Conservation (phyloP, 2,329 filamentous ascomycete species). For the Aspergillus pseudoglaucus region DNA sequence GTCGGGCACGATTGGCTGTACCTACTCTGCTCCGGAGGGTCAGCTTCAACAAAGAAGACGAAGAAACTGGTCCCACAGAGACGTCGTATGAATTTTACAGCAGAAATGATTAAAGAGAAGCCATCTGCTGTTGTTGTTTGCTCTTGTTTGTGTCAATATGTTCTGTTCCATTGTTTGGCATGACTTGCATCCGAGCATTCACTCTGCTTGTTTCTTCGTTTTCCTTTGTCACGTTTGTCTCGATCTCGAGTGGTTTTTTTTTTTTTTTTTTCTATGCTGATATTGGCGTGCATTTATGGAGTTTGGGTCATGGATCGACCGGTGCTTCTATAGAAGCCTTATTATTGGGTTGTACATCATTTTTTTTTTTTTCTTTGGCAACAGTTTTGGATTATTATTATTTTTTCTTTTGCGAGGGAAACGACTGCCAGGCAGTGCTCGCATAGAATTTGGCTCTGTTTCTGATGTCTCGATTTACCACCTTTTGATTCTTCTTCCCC, state of each 20-base stretch:
- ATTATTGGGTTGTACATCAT: slow-evolving; percentile 5
- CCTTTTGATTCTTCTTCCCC: slow-evolving; percentile 11
- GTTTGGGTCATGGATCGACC: slow-evolving; percentile 19
- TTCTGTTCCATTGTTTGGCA: background rate
- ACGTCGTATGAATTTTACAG: slow-evolving; percentile 34
- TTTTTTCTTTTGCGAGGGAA: slow-evolving; percentile 10
- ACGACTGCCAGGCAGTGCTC: slow-evolving; percentile 10
- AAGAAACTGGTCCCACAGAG: slow-evolving; percentile 29
- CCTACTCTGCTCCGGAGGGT: slow-evolving; percentile 32
- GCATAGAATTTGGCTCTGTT: slow-evolving; percentile 9
- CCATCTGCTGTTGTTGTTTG: slow-evolving; percentile 5
- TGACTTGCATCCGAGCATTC: background rate
- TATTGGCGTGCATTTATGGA: slow-evolving; percentile 17
- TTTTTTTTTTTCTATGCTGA: slow-evolving; percentile 6
- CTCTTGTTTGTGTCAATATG: slow-evolving; percentile 15
- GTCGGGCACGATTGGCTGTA: slow-evolving; percentile 27
- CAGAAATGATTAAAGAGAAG: slow-evolving; percentile 23
- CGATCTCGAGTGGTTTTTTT: background rate
- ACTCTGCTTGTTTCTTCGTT: slow-evolving; percentile 2
- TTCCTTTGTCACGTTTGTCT: slow-evolving; percentile 1
- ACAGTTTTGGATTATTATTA: slow-evolving; percentile 6
- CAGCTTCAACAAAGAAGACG: slow-evolving; percentile 34
- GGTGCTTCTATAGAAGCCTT: slow-evolving; percentile 10
- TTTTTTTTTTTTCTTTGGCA: slow-evolving; percentile 9
- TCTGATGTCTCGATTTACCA: slow-evolving; percentile 7